A percentile compares a stretch with the other conserved stretches of the same genome.
These are phyloP conservation scores for Trichoderma gracile DNA, from an alignment of 2,329 filamentous ascomycete species.

Conservation along the genomic window DNA sequence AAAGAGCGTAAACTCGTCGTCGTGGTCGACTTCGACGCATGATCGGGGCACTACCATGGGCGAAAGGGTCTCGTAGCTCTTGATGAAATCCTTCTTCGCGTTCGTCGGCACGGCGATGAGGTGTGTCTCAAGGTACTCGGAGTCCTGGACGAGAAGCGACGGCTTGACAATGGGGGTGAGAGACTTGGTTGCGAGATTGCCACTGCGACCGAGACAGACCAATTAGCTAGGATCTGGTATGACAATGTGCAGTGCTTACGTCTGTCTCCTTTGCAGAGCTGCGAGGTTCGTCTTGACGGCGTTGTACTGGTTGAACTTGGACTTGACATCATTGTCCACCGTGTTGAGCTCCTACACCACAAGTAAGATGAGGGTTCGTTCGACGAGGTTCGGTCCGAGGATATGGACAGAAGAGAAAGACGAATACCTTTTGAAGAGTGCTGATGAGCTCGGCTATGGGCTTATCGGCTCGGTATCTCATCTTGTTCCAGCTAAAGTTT, in stretches of 20 bases:
- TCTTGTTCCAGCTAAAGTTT: conserved; percentile 94
- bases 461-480: conserved; percentile 93
- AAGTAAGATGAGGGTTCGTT: conserved; percentile 7
- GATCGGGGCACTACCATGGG: conserved; percentile 95
- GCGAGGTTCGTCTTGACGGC: conserved; percentile 82
- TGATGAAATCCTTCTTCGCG: conserved; percentile 82
- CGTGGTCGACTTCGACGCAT: conserved; percentile 73
- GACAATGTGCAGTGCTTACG: conserved; percentile 52
- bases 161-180: conserved; percentile 87
- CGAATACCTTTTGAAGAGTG: conserved; percentile 75
- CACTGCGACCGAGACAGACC: conserved; percentile 50
- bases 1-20: conserved; percentile 87
- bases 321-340: conserved; percentile 94
- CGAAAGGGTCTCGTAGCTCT: conserved; percentile 81
- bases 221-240: background rate
- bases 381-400: background rate
- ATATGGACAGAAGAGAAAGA: background rate
- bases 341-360: conserved; percentile 73
- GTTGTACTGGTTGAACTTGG: conserved; percentile 94
- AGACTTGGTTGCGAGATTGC: conserved; percentile 92
- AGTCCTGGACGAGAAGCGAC: conserved; percentile 76
- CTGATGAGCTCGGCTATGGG: conserved; percentile 84
- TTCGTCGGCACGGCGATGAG: conserved; percentile 83
- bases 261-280: conserved; percentile 81
- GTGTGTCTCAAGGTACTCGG: conserved; percentile 95